Percentiles rank a stretch among this genome's conserved stretches.
These are phyloP conservation scores for Cicer chorassanicum DNA, from an alignment of 306 rosid species.

Conservation along the genomic window DNA sequence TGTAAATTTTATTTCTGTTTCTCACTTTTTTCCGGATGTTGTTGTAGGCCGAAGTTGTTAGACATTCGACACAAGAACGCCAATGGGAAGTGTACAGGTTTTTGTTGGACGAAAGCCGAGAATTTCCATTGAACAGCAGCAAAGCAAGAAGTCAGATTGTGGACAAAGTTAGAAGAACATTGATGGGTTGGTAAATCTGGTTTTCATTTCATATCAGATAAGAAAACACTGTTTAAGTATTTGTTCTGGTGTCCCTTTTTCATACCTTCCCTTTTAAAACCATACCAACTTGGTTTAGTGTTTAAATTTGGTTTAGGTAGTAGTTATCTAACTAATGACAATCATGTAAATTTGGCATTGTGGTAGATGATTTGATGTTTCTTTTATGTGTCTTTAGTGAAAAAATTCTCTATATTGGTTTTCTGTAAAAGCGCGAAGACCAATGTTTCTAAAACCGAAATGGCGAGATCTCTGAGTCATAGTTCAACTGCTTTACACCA, in stretches of 20 bases:
- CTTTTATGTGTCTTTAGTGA: conserved; percentile 34
- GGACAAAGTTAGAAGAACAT: conserved; percentile 72
- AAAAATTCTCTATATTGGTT: conserved; percentile 29
- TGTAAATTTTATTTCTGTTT: not conserved
- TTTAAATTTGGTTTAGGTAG: conserved; percentile 26
- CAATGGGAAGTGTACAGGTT: conserved; percentile 93
- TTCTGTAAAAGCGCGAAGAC: not conserved
- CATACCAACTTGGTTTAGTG: conserved; percentile 27
- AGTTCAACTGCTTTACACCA: not conserved
- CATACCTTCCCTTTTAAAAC: conserved; percentile 11
- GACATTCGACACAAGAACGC: conserved; percentile 73
- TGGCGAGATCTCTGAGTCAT: not conserved
- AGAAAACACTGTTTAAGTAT: conserved; percentile 32
- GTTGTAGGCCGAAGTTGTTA: conserved; percentile 76
- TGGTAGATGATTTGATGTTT: conserved; percentile 13
- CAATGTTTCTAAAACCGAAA: not conserved
- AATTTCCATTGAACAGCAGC: conserved; percentile 62
- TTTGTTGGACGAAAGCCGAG: conserved; percentile 71
- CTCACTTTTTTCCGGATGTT: not conserved
- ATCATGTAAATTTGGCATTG: conserved; percentile 15
- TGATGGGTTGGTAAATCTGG: conserved; percentile 82
- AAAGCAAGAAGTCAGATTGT: conserved; percentile 73
- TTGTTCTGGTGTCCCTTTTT: conserved; percentile 32
- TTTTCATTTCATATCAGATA: conserved; percentile 17
- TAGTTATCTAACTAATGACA: not conserved